phyloP scores from a whole-genome alignment of 176 grass and related monocot species.

The Calamus simplicifolius region DNA sequence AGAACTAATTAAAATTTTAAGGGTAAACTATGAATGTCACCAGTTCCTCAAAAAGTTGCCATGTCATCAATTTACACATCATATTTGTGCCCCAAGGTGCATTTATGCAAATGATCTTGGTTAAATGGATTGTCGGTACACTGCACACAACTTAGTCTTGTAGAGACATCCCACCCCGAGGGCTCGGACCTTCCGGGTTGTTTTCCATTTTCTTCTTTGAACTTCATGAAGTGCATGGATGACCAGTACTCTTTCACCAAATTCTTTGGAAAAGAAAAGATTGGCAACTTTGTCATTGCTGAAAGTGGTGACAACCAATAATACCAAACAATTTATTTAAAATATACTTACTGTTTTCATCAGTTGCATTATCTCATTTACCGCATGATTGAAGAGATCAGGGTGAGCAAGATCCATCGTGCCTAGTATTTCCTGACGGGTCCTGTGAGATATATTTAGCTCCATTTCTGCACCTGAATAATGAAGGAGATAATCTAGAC shows the following conservation, averaged over 20 bases:
- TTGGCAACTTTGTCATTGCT: too few species aligned
- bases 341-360: conserved; percentile 1
- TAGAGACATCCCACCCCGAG: conserved; percentile 1
- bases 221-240: background rate
- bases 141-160: background rate
- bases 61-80: background rate
- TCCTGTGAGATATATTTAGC: conserved; percentile 1
- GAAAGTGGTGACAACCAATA: too few species aligned
- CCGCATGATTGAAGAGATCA: background rate
- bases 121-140: conserved; percentile 3
- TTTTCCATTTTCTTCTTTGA: conserved; percentile 2
- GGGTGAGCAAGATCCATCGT: background rate
- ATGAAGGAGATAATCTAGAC: background rate
- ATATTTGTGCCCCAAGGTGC: background rate
- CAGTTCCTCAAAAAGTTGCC: too few species aligned
- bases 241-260: conserved; percentile 3
- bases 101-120: conserved; percentile 2
- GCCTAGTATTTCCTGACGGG: background rate
- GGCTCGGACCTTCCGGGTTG: background rate
- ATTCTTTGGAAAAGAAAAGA: background rate
- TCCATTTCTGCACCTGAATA: background rate
- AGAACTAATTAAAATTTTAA: too few species aligned
- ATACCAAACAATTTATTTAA: background rate
- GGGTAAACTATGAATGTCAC: too few species aligned
- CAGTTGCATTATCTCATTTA: background rate